phyloP scores from a whole-genome alignment of 2,329 filamentous ascomycete species.

The Colletotrichum zoysiae region DNA sequence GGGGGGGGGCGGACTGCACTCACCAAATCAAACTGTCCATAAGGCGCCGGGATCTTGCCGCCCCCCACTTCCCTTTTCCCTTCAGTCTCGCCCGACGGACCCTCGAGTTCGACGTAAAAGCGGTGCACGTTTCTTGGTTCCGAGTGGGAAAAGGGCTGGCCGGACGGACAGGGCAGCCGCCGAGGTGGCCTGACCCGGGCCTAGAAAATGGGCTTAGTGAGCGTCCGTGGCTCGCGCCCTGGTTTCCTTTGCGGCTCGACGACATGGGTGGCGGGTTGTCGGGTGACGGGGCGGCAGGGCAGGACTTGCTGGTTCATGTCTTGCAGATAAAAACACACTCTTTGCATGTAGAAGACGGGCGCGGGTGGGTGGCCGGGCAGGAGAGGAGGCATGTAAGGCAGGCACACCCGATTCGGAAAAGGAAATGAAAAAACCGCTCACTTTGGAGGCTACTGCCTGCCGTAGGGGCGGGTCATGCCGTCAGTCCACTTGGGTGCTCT shows the following conservation, averaged over 20 bases:
- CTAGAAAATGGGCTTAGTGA: not conserved
- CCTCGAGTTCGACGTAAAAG: not conserved
- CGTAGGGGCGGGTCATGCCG: too few relatives aligned
- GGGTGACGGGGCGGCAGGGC: not conserved
- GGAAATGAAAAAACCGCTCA: too few relatives aligned
- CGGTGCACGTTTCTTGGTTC: not conserved
- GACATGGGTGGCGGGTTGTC: too few relatives aligned
- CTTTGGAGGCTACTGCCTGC: too few relatives aligned
- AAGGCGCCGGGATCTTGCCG: conserved; percentile 1
- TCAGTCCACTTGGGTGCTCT: too few relatives aligned
- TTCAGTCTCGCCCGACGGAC: conserved; percentile 4
- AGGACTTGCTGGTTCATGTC: not conserved
- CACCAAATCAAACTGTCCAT: not conserved
- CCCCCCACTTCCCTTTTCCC: not conserved
- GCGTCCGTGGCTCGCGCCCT: not conserved
- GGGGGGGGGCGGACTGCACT: not conserved
- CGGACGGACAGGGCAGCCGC: not conserved
- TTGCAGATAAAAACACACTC: not conserved
- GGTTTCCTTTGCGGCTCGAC: not conserved
- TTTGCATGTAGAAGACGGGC: not conserved
- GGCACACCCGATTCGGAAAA: too few relatives aligned
- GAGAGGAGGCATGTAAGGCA: not conserved
- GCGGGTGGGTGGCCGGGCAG: not conserved
- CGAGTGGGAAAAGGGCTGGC: not conserved
- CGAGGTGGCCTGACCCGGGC: not conserved